Evolutionary conservation across 106 monocot genomes (phyloP).

Genomic region (Acorus gramineus): DNA sequence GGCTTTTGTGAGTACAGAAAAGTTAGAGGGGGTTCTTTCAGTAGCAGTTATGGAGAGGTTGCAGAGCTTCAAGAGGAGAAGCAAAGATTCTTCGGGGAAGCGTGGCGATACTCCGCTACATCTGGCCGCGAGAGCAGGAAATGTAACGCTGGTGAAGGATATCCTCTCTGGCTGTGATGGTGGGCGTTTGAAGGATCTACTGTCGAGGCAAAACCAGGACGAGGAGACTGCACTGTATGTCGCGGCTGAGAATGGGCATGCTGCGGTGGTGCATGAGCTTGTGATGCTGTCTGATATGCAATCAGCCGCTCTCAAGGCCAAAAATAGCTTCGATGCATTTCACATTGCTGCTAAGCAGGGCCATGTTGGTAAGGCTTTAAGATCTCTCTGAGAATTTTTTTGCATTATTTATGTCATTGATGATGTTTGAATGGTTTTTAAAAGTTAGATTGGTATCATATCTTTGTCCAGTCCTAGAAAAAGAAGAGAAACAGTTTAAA

Average conservation of each 20-base stretch:
- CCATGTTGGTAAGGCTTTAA: slow-evolving; percentile 31
- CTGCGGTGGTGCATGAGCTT: slow-evolving; percentile 48
- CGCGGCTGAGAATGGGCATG: slow-evolving; percentile 56
- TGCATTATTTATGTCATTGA: too few species aligned
- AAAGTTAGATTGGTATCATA: not conserved
- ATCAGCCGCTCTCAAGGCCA: slow-evolving; percentile 58
- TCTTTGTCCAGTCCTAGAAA: not conserved
- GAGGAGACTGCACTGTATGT: slow-evolving; percentile 69
- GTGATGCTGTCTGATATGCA: slow-evolving; percentile 44
- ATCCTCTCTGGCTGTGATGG: slow-evolving; percentile 29
- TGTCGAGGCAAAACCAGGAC: slow-evolving; percentile 44
- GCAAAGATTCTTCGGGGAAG: slow-evolving; percentile 46
- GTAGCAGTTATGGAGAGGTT: slow-evolving; percentile 4
- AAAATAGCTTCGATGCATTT: slow-evolving; percentile 51
- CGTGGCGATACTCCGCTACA: slow-evolving; percentile 54
- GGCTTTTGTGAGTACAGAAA: too few species aligned
- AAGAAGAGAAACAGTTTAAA: too few species aligned
- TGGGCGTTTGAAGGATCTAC: slow-evolving; percentile 21
- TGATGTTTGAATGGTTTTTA: not conserved
- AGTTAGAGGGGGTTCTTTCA: too few species aligned
- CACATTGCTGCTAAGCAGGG: slow-evolving; percentile 67
- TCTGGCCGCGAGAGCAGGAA: slow-evolving; percentile 44
- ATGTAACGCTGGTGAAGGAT: slow-evolving; percentile 23
- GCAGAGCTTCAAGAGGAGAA: slow-evolving; percentile 21
- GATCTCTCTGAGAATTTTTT: too few species aligned